Evolutionary conservation across 2,329 filamentous ascomycete species (phyloP).

Genomic region (Hypoxylon sp.): DNA sequence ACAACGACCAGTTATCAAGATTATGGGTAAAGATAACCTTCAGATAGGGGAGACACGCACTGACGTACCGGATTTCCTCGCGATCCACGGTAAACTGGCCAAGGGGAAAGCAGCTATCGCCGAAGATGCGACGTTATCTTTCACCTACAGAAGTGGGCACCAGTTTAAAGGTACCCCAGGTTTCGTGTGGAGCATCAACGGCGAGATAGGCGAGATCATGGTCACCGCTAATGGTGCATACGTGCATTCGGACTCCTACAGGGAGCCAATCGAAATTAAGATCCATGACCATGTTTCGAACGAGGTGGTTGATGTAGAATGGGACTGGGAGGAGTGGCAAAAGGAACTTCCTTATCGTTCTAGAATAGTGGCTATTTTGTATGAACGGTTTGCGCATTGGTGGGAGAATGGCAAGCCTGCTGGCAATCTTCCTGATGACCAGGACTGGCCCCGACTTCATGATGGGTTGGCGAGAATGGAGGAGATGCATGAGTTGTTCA

Average conservation of each 20-base stretch:
- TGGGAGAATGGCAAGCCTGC: conserved; percentile 31
- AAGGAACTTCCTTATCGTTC: conserved; percentile 54
- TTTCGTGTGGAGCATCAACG: conserved; percentile 60
- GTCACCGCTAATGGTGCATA: conserved; percentile 46
- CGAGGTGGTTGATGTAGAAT: conserved; percentile 53
- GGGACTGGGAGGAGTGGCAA: conserved; percentile 58
- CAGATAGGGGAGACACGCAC: conserved; percentile 48
- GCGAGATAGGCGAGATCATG: conserved; percentile 60
- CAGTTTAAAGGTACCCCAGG: conserved; percentile 57
- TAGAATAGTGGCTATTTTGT: conserved; percentile 62
- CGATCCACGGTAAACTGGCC: conserved; percentile 50
- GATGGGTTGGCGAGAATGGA: conserved; percentile 36
- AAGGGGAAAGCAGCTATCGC: conserved; percentile 37
- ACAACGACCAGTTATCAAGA: conserved; percentile 52
- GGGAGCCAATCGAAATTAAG: conserved; percentile 55
- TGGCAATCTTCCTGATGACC: conserved; percentile 37
- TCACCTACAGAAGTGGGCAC: conserved; percentile 58
- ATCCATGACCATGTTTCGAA: conserved; percentile 60
- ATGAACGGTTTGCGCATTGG: conserved; percentile 61
- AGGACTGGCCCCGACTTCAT: conserved; percentile 53
- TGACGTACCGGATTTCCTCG: conserved; percentile 56
- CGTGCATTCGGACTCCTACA: conserved; percentile 46
- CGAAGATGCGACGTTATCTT: conserved; percentile 52
- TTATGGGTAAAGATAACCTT: conserved; percentile 47
- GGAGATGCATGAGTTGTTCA: conserved; percentile 37